Conservation (phyloP, 2,329 filamentous ascomycete species). For the Sporothrix protearum region DNA sequence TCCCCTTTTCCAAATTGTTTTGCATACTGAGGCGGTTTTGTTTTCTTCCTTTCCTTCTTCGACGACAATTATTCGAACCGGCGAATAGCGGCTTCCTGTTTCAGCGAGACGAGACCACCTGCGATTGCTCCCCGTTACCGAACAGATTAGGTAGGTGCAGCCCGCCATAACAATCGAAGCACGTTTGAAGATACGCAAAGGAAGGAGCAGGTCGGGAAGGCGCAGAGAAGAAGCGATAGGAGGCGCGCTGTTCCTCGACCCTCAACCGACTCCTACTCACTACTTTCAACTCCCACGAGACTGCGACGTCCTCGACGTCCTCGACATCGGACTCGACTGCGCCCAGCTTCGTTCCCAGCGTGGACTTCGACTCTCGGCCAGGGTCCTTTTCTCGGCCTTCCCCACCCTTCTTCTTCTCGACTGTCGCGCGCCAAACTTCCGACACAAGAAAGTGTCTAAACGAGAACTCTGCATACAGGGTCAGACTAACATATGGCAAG, state of each 20-base stretch:
- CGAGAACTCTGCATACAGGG: not conserved
- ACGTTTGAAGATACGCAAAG: not conserved
- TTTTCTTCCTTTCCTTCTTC: not conserved
- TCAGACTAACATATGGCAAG: not conserved
- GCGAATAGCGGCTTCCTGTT: not conserved
- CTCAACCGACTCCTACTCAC: not conserved
- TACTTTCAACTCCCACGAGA: not conserved
- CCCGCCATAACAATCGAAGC: not conserved
- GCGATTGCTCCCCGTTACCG: not conserved
- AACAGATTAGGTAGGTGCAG: not conserved
- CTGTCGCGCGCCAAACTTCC: not conserved
- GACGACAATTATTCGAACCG: not conserved
- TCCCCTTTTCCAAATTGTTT: not conserved
- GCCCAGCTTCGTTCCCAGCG: too few species aligned
- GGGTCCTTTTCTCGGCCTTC: not conserved
- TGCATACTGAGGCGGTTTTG: slow-evolving; percentile 4
- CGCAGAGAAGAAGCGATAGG: not conserved
- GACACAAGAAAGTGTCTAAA: not conserved
- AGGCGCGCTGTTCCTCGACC: not conserved
- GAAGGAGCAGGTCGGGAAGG: not conserved
- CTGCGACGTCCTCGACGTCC: not conserved
- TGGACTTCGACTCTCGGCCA: not conserved
- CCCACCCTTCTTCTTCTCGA: not conserved
- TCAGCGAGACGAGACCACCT: not conserved
- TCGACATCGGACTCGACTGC: not conserved